Conservation (phyloP, 139 green algal species). For the Auxenochlorella protothecoides region DNA sequence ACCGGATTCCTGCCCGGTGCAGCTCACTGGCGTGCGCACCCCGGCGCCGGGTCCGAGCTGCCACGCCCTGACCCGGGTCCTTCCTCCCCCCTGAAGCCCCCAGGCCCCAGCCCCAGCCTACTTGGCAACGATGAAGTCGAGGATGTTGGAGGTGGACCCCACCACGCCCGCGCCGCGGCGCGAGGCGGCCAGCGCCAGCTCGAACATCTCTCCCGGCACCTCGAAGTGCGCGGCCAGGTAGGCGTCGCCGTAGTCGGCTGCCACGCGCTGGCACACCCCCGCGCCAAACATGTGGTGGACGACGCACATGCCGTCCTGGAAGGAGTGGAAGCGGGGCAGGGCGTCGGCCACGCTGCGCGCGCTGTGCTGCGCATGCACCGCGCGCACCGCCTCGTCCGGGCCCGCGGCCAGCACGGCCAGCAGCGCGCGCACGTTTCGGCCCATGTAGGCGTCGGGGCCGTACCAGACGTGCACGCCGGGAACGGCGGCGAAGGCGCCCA, state of each 20-base stretch:
- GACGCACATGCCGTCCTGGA: conserved; percentile 83
- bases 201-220: conserved; percentile 91
- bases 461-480: conserved; percentile 83
- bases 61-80: no score
- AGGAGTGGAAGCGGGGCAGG: conserved; percentile 81
- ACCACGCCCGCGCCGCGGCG: conserved; percentile 79
- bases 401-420: conserved; percentile 40
- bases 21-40: no score
- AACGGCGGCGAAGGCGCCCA: conserved; percentile 81
- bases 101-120: conserved; percentile 13
- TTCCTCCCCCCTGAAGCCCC: background rate
- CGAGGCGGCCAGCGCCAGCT: conserved; percentile 78
- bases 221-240: conserved; percentile 97
- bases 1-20: no score
- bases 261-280: conserved; percentile 55
- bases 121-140: conserved; percentile 87
- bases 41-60: no score
- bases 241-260: conserved; percentile 74
- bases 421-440: conserved; percentile 81
- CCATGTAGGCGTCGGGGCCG: conserved; percentile 99
- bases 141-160: conserved; percentile 92
- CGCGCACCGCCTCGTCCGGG: conserved; percentile 50
- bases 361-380: conserved; percentile 53
- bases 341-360: background rate
- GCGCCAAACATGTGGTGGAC: conserved; percentile 98